A percentile compares a stretch with the other conserved stretches of the same genome.
Evolutionary conservation across 805 yeast genomes (phyloP).

Genomic region (Starmerella sirachaensis): DNA sequence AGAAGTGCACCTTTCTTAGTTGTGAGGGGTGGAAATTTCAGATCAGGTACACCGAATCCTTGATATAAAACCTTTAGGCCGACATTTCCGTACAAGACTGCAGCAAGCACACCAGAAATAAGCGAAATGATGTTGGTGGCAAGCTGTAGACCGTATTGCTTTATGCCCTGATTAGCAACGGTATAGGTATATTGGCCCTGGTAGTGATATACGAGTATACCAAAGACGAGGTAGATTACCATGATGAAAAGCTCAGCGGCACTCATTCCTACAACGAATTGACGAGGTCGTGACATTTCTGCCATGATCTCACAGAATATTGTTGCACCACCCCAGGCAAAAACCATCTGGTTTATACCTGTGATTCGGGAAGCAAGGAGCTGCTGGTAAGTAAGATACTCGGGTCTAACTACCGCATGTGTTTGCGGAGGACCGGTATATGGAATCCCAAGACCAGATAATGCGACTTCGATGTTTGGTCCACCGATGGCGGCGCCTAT

Average conservation of each 20-base stretch:
- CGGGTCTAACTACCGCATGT: constrained; percentile 3
- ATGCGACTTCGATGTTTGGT: constrained; percentile 27
- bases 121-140: constrained; percentile 31
- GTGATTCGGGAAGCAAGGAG: constrained; percentile 11
- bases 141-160: constrained; percentile 27
- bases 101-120: constrained; percentile 35
- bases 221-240: constrained; percentile 33
- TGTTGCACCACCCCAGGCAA: constrained; percentile 41
- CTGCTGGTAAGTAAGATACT: no score
- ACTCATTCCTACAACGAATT: constrained; percentile 39
- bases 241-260: constrained; percentile 34
- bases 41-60: constrained; percentile 29
- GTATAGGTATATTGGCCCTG: constrained; percentile 35
- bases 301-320: constrained; percentile 39
- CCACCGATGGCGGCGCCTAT: constrained; percentile 29
- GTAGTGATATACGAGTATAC: constrained; percentile 35
- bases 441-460: no score
- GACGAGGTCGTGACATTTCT: constrained; percentile 39
- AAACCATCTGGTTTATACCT: constrained; percentile 35
- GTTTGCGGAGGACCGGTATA: no score
- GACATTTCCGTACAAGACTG: constrained; percentile 37
- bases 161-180: constrained; percentile 35
- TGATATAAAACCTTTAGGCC: constrained; percentile 37
- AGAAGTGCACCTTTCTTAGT: constrained; percentile 29
- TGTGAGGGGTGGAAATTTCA: constrained; percentile 28